Conservation (phyloP, 1,139 yeast genomes). For the Dujonia santamariae region DNA sequence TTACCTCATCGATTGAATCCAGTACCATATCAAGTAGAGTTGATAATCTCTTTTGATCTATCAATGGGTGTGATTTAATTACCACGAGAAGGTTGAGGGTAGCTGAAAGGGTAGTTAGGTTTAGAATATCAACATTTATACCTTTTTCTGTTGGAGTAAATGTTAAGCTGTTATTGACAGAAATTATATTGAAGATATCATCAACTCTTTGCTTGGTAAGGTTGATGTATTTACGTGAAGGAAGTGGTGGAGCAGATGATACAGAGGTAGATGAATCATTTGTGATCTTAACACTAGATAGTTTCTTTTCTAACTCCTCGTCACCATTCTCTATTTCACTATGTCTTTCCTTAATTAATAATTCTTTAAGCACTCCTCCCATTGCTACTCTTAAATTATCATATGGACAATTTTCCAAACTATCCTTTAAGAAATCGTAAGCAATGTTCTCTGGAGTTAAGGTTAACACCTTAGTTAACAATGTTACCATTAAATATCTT, state of each 20-base stretch:
- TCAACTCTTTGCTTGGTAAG: conserved; percentile 35
- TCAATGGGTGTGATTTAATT: conserved; percentile 25
- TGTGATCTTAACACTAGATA: conserved; percentile 1
- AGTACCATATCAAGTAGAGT: conserved; percentile 17
- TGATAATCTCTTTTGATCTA: conserved; percentile 21
- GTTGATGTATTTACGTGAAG: conserved; percentile 32
- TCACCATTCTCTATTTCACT: conserved; percentile 7
- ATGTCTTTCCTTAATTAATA: conserved; percentile 30
- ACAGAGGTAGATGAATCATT: neutral
- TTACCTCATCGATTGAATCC: conserved; percentile 14
- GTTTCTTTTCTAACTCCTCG: neutral
- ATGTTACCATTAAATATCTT: conserved; percentile 38
- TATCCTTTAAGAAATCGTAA: conserved; percentile 61
- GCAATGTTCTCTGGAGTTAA: conserved; percentile 53
- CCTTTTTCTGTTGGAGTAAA: conserved; percentile 12
- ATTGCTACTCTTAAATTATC: conserved; percentile 55
- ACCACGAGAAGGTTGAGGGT: conserved; percentile 55
- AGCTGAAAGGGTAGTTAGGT: conserved; percentile 46
- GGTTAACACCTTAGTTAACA: conserved; percentile 55
- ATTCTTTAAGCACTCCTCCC: conserved; percentile 65
- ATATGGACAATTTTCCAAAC: conserved; percentile 68
- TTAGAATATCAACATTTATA: conserved; percentile 20
- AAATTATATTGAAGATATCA: conserved; percentile 39
- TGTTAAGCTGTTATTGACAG: conserved; percentile 24
- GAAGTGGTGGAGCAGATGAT: conserved; percentile 15